Evolutionary conservation across 1,139 yeast species (phyloP), one percentile per base, ranked within the genome.

Genomic region (Kurtzmaniella quercitrusa): DNA sequence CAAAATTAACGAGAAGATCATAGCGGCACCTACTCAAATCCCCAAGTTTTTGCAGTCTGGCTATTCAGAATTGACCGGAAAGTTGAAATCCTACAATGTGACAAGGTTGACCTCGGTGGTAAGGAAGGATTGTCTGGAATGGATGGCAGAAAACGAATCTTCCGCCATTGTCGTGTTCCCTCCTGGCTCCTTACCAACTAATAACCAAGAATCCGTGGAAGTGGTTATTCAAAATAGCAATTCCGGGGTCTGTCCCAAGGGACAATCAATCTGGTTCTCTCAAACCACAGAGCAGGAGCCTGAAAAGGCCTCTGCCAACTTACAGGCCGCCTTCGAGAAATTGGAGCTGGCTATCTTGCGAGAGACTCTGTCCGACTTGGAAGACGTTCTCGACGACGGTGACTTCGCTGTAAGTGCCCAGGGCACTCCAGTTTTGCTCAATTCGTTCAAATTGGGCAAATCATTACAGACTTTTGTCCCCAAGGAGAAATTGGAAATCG

Each of bases 161-260:
- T 85, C 91, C 2, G 88, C 96, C 1, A 75, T 90, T 38, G 95
- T 91, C 15, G 95, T 90, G 1, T 93, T 93, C 73, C 98, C 98
- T n/a, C 94, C 96, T 18, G 77, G 78, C 18, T 81, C 96, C 0
- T 73, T 91, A 45, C 75, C 84, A 15, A 75, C 87, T 1, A 66
- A 75, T 45, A 91, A 91, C 59, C 68, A 67, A 44, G 73, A 70
- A 49, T 87, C 94, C 5, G 94, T 93, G 25, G 97, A 91, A 63
- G 94, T 85, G 3, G 68, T 91, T 37, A 86, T 93, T 38, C 82
- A 88, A 70, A 95, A 95, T 41, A 81, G 90, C n/a, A 93, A 88
- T 10, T 73, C 93, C 1, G 97, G 96, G 14, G 85, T 86, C 50
- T 90, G 96, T 54, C 96, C 98, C 1, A 64, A 63, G n/a, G 95